These are phyloP conservation scores for Earliella scabrosa DNA, from an alignment of 1,284 basidiomycete species.

Conservation along the genomic window DNA sequence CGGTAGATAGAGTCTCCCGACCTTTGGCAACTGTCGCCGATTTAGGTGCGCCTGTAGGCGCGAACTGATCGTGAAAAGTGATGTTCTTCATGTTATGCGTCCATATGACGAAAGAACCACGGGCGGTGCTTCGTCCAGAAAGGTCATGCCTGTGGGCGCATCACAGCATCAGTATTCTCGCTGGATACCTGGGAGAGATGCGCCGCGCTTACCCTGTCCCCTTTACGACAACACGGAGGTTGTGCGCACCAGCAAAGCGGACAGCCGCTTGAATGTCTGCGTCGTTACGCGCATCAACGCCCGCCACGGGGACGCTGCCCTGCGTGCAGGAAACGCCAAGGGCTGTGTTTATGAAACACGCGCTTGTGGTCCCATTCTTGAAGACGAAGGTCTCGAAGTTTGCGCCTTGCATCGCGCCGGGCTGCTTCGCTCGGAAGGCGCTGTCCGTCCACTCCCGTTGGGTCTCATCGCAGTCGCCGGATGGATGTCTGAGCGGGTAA, in stretches of 20 bases:
- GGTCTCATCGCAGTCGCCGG: conserved; percentile 41
- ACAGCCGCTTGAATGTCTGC: conserved; percentile 46
- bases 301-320: conserved; percentile 46
- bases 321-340: conserved; percentile 45
- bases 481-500: conserved; percentile 36
- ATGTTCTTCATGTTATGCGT: conserved; percentile 31
- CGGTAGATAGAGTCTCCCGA: conserved; percentile 4
- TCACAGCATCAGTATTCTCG: background rate
- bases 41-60: conserved; percentile 24
- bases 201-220: conserved; percentile 47
- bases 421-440: conserved; percentile 42
- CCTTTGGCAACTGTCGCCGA: conserved; percentile 20
- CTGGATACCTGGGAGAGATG: too few species aligned
- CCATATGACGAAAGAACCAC: conserved; percentile 29
- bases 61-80: conserved; percentile 26
- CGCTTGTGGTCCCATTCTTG: conserved; percentile 43
- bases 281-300: conserved; percentile 44
- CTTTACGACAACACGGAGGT: conserved; percentile 49
- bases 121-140: conserved; percentile 29
- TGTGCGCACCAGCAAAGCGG: conserved; percentile 42
- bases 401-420: conserved; percentile 43
- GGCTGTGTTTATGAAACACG: conserved; percentile 44
- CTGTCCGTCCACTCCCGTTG: conserved; percentile 34
- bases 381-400: conserved; percentile 46
- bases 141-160: conserved; percentile 26